Evolutionary conservation across 441 rosid species (phyloP).

Genomic region (Dalechampia spathulata): DNA sequence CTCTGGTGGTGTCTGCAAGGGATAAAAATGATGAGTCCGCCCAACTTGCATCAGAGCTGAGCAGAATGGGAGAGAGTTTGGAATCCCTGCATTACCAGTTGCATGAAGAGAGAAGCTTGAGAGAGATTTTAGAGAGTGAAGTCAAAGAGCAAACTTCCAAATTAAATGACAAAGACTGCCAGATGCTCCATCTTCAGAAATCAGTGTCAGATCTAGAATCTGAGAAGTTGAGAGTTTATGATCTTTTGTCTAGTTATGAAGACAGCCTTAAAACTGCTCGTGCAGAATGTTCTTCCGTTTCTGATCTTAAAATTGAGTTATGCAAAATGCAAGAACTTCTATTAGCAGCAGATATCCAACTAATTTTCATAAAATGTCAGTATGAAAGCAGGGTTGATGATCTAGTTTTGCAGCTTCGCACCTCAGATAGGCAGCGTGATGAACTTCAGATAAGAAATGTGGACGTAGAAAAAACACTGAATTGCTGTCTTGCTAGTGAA

Average conservation of each 20-base stretch:
- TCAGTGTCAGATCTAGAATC: slow-evolving; percentile 50
- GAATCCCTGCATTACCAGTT: slow-evolving; percentile 41
- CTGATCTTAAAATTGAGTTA: slow-evolving; percentile 54
- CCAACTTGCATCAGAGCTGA: slow-evolving; percentile 43
- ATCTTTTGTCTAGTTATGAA: slow-evolving; percentile 40
- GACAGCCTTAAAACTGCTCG: slow-evolving; percentile 35
- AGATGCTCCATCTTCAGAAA: slow-evolving; percentile 53
- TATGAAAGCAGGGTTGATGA: slow-evolving; percentile 42
- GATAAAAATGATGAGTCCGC: slow-evolving; percentile 48
- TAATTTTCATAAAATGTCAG: slow-evolving; percentile 46
- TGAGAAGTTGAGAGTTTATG: slow-evolving; percentile 45
- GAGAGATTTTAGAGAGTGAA: slow-evolving; percentile 39
- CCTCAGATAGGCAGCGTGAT: slow-evolving; percentile 32
- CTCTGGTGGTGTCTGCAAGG: slow-evolving; percentile 41
- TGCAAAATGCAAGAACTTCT: slow-evolving; percentile 50
- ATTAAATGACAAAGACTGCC: slow-evolving; percentile 44
- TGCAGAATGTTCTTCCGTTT: slow-evolving; percentile 34
- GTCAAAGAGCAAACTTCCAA: slow-evolving; percentile 53
- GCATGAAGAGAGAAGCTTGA: slow-evolving; percentile 46
- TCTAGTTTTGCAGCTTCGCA: slow-evolving; percentile 41
- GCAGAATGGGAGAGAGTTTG: slow-evolving; percentile 36
- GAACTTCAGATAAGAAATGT: slow-evolving; percentile 51
- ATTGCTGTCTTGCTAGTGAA: slow-evolving; percentile 51
- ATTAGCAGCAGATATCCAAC: slow-evolving; percentile 51
- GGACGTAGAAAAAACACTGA: slow-evolving; percentile 43